A percentile compares a stretch with the other conserved stretches of the same genome.
Conservation (phyloP, 306 rosid species). For the Ammopiptanthus mongolicus region DNA sequence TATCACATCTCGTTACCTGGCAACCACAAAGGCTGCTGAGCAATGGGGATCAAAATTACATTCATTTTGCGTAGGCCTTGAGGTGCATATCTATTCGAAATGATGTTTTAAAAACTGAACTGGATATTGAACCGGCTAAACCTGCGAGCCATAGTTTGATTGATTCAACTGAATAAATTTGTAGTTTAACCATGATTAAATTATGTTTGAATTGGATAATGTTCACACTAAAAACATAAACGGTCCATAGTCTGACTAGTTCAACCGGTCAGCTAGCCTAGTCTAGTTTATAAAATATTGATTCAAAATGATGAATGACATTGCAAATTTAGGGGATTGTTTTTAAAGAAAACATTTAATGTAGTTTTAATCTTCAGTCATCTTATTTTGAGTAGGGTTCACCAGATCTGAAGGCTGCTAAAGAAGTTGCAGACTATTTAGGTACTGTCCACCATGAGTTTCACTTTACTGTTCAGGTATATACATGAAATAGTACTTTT, state of each 20-base stretch:
- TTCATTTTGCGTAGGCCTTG: slow-evolving; percentile 89
- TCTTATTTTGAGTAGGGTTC: slow-evolving; percentile 60
- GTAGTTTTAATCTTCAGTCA: background rate
- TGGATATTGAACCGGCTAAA: too few relatives aligned
- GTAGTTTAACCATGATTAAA: background rate
- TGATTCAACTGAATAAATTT: too few relatives aligned
- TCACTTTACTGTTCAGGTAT: slow-evolving; percentile 80
- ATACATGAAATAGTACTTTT: background rate
- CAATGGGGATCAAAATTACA: slow-evolving; percentile 94
- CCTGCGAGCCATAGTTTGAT: too few relatives aligned
- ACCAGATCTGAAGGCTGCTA: slow-evolving; percentile 95
- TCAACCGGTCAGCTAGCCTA: background rate
- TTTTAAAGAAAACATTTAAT: background rate
- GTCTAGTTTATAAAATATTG: background rate
- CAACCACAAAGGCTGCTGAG: slow-evolving; percentile 76
- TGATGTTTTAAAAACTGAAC: background rate
- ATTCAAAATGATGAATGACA: background rate
- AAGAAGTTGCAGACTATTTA: slow-evolving; percentile 85
- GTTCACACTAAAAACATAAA: too few relatives aligned
- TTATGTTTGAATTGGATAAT: background rate
- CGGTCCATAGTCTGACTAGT: too few relatives aligned
- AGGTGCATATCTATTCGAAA: slow-evolving; percentile 39
- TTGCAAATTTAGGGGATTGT: background rate
- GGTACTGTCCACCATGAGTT: slow-evolving; percentile 96
- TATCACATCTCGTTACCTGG: slow-evolving; percentile 81